Base-by-base conservation (phyloP, 441 rosid genomes). In the Populus hybrid region DNA sequence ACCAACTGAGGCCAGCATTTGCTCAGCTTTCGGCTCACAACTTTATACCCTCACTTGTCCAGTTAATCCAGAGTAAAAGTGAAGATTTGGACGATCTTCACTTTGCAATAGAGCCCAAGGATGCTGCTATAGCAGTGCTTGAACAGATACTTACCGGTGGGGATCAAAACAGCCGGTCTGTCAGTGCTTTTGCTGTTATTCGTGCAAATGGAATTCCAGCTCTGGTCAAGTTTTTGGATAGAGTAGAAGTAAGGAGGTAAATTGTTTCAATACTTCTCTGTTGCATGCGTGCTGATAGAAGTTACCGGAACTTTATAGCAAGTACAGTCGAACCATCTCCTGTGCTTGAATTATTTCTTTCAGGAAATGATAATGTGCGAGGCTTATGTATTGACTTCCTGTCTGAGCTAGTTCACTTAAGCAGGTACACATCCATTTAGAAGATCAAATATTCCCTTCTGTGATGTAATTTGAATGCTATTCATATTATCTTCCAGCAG, bases 111-210 rank as follows among this genome's bases (percentile, higher is more conserved):
- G 90, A 88, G 45, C 93, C 93, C 21, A 84, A 84, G 80, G 89
- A 88, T 20, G 90, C 88, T 64, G 91, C 93, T 56, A 71, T 91
- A 72, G 85, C 74, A 36, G 74, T 91, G 86, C 87, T 91, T 23
- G 93, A 91, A 69, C 90, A 89, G 83, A 82, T 91, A 21, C 78
- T 91, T 66, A 80, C 75, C 36, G 89, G 86, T 69, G 93, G 93
- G 26, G 88, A 89, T 56, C 83, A 88, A 78, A 84, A 74, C 66
- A 82, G 86, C 82, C 82, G 82, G 82, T 74, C 81, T 0, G 11
- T 77, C 21, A 87, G 78, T 73, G 89, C 95, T 45, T 80, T 82
- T 23, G 82, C 77, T 71, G 79, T 89, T 69, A 84, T 91, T 74
- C 84, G 88, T 4, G 82, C 82, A 28, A 86, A 88, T 76, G 93